These are phyloP conservation scores for Neofusicoccum umdonicola DNA, from an alignment of 2,329 filamentous ascomycete species.

Conservation along the genomic window DNA sequence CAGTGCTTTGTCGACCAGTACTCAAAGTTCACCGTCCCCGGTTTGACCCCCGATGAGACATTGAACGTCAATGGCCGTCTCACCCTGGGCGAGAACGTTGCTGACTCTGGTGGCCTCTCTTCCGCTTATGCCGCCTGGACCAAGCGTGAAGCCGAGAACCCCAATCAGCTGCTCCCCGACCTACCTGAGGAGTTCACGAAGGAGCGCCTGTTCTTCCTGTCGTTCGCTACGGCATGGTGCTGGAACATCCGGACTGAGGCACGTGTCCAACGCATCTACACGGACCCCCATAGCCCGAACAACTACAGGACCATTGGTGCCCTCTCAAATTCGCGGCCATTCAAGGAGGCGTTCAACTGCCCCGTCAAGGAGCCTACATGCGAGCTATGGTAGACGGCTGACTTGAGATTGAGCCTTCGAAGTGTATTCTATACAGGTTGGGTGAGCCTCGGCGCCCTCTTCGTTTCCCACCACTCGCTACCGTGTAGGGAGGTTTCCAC, in stretches of 20 bases:
- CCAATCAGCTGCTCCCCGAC: slow-evolving; percentile 34
- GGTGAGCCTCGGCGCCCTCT: too few relatives aligned
- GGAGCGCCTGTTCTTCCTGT: slow-evolving; percentile 69
- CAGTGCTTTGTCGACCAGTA: slow-evolving; percentile 70
- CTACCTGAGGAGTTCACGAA: slow-evolving; percentile 52
- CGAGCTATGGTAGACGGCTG: slow-evolving; percentile 61
- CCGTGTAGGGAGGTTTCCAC: too few relatives aligned
- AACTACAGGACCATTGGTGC: slow-evolving; percentile 59
- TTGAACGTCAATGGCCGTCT: slow-evolving; percentile 62
- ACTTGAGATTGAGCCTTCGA: too few relatives aligned
- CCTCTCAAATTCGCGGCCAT: slow-evolving; percentile 65
- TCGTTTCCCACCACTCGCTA: too few relatives aligned
- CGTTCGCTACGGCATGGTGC: slow-evolving; percentile 66
- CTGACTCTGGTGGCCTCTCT: slow-evolving; percentile 65
- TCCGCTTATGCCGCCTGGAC: slow-evolving; percentile 66
- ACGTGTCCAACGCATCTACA: slow-evolving; percentile 57
- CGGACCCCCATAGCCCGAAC: slow-evolving; percentile 65
- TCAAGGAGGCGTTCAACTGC: slow-evolving; percentile 67
- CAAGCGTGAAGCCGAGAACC: slow-evolving; percentile 52
- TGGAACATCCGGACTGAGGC: slow-evolving; percentile 60
- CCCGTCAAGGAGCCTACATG: slow-evolving; percentile 64
- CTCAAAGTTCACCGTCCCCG: slow-evolving; percentile 57
- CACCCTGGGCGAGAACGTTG: slow-evolving; percentile 69
- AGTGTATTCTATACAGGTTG: too few relatives aligned
- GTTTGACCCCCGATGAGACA: slow-evolving; percentile 52